Base-by-base conservation (phyloP, 2,329 filamentous ascomycete species). In the Penicillium corylophilum region DNA sequence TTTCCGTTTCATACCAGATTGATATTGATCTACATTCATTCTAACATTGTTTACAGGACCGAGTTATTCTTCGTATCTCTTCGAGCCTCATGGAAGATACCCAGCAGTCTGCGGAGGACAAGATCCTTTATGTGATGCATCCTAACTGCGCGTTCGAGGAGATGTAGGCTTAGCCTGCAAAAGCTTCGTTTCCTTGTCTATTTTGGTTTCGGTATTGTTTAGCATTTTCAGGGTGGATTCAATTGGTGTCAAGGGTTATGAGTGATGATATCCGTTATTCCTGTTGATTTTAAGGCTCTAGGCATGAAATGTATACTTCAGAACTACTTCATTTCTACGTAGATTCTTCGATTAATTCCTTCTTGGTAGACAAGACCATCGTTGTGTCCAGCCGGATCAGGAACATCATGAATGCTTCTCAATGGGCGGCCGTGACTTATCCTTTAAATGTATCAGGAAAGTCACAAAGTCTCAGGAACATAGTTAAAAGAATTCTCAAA, bases 81-180 rank as follows among this genome's bases (percentile, higher is more conserved):
- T 91, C 95, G 61, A 92, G 95, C 18, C 81, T 97, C 44, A 90
- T 94, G 74, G 89, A 91, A 43, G 79, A 76, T 31, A 79, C 76
- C 15, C 68, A 57, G 35, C 59, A 66, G 16, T 54, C 67, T 46
- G 70, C 66, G 61, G 71, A 67, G 59, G 75, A 62, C 66, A 80
- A 58, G 74, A 78, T 88, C 4, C 82, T 94, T 46, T 99, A 96
- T 69, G 88, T 96, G 23, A 69, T 99, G 61, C 94, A 99, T 75
- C 94, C 94, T 52, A 97, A 97, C 74, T 95, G 90, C 68, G 89
- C 89, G 0, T 80, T 95, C 9, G 92, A 96, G 50, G 73, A 74
- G 51, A 65, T 73, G 35, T 38, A 38, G 35, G 18, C 35, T n/a
- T 20, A 9, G 33, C 33, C 16, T 28, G 22, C 15, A 43, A 36